phyloP scores from a whole-genome alignment of 164 flowering plant genomes.

The Akebia trifoliata region DNA sequence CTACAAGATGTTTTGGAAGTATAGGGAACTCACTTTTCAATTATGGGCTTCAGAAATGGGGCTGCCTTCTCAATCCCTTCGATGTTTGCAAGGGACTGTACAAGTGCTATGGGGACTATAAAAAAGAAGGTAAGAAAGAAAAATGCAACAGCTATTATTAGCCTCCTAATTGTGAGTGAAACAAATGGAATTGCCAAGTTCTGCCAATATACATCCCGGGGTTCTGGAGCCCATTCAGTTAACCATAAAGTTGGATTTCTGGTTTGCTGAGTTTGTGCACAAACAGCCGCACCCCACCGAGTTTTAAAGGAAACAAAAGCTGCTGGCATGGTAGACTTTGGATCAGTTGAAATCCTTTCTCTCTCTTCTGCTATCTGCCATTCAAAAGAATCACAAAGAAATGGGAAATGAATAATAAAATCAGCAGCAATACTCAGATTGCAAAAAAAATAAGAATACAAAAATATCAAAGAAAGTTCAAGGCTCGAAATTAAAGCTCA shows the following conservation, averaged over 20 bases:
- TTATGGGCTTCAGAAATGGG: conserved; percentile 62
- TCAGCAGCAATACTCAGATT: not conserved
- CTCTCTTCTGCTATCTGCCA: conserved; percentile 53
- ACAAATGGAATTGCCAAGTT: conserved; percentile 83
- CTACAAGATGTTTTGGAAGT: not conserved
- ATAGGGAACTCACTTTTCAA: conserved; percentile 27
- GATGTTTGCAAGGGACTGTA: conserved; percentile 82
- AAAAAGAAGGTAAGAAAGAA: conserved; percentile 90
- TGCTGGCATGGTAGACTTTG: conserved; percentile 72
- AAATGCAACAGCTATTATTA: conserved; percentile 61
- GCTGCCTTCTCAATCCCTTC: conserved; percentile 66
- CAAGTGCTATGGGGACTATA: conserved; percentile 87
- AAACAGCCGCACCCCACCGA: conserved; percentile 92
- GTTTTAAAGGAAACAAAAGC: conserved; percentile 88
- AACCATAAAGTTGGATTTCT: conserved; percentile 86
- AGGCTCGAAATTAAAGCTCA: not conserved
- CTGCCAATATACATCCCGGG: conserved; percentile 84
- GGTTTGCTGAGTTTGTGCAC: conserved; percentile 90
- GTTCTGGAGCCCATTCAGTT: conserved; percentile 95
- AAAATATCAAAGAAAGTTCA: not conserved
- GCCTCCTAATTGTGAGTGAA: conserved; percentile 62
- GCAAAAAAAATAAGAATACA: not conserved
- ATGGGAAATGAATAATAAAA: not conserved
- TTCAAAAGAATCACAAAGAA: not conserved
- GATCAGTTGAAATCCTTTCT: conserved; percentile 33